Evolutionary conservation across 176 grass and related monocot genomes (phyloP), one percentile per base, ranked within the genome.

Genomic region (Pontederia paniculata): DNA sequence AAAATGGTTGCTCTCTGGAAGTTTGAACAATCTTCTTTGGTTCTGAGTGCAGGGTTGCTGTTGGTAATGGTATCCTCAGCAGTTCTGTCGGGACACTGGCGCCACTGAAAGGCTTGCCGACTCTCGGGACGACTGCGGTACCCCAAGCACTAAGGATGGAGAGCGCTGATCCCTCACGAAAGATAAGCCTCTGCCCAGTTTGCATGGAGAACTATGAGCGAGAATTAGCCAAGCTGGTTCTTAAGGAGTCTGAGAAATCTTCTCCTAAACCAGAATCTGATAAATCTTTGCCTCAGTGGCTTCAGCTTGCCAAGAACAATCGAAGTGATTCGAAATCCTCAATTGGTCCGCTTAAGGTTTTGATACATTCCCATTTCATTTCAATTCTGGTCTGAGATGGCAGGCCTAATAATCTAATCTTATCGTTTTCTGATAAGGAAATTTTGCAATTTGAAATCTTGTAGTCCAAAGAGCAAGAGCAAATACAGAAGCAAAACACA

Each of bases 1-100:
- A n/a, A 50, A 12, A 50, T 16, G 15, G 15, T 17, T 50, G 13
- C n/a, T 50, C 12, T 10, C 7, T 16, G 13, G 9, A 9, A 0
- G 11, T 25, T 14, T 23, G 21, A 23, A 4, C 48, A 6, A 22
- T 13, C 43, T 9, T 76, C 16, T 21, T 78, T 43, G 55, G n/a
- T 61, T 13, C 7, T 14, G 48, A 21, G 45, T 10, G 48, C 70
- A 94, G 88, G 64, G 50, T 54, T 58, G 80, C 70, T 25, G 63
- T 18, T 16, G 76, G 72, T 66, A 80, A 87, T 60, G 78, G 73
- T 16, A 78, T 76, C 56, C 72, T 77, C 0, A 82, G 73, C 67
- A 85, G 84, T 56, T 85, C 84, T 1, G 83, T 84, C 12, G 84
- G 84, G 77, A 71, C 80, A 31, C 10, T 86, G 58, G 28, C 28